Evolutionary conservation across 140 eudicot genomes (phyloP), one percentile per base, ranked within the genome.

Genomic region (Flaveria floridana): DNA sequence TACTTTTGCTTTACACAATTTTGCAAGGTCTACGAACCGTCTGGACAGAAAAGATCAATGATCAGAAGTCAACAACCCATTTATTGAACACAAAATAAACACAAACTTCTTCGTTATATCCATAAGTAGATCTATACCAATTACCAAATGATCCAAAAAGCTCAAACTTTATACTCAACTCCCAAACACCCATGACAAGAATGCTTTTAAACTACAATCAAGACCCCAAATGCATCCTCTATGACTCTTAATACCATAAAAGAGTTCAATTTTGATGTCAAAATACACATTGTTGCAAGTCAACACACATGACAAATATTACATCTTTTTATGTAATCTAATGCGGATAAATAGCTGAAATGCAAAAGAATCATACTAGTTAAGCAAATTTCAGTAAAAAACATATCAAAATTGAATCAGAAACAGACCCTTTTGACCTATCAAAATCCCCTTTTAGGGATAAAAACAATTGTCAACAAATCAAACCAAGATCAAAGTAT

Each of bases 81-180:
- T 30, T 64, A 64, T 30, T 14, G 44, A 23, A 48, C 53, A 68
- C 68, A 51, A 37, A 37, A 39, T n/a, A 0, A 73, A 65, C 66
- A 65, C 50, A 26, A 16, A 25, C 59, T 67, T 67, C 21, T 53
- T 44, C 7, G 1, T 69, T 23, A 65, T 37, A 65, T 65, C 70
- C 37, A n/a, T 19, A 65, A 65, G 1, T 15, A 65, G 14, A 65
- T 65, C 70, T 37, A 65, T 8, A 37, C 70, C 68, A 63, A 2
- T 14, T 78, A n/a, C n/a, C 62, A 72, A 64, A 65, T 11, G 1
- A 72, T 53, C 52, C 53, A 64, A 23, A 72, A 64, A 39, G 52
- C 11, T 52, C 18, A 23, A 64, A 41, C 74, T 64, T 79, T 39
- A 52, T 39, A 21, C 50, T 39, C 26, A 9, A 69, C 42, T 42